Conservation (phyloP, 345 rosid genomes). For the Angophora floribunda region DNA sequence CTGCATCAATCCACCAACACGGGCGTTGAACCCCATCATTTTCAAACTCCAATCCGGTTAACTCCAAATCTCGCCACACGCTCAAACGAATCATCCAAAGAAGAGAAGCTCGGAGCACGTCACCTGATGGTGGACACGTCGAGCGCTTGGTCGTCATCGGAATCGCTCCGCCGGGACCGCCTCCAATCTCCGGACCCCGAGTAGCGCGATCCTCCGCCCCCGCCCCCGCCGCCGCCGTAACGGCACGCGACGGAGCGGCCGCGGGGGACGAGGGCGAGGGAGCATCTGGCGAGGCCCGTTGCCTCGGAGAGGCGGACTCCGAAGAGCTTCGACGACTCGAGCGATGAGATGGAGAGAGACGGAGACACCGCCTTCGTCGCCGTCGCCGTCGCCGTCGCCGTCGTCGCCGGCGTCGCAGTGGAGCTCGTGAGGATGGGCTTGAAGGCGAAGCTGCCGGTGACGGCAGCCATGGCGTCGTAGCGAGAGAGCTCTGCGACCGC, state of each 20-base stretch:
- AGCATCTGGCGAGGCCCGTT: not conserved
- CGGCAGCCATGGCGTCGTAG: slow-evolving; percentile 52
- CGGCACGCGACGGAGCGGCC: slow-evolving; percentile 28
- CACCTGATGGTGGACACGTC: slow-evolving; percentile 59
- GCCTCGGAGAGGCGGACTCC: slow-evolving; percentile 28
- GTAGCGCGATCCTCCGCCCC: slow-evolving; percentile 25
- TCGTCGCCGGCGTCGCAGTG: slow-evolving; percentile 3
- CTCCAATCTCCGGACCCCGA: slow-evolving; percentile 16
- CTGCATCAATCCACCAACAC: slow-evolving; percentile 15
- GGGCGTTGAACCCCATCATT: not conserved
- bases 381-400: slow-evolving; percentile 11
- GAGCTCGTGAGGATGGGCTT: slow-evolving; percentile 10
- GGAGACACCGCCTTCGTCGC: not conserved
- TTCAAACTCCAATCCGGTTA: not conserved
- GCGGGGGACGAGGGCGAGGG: slow-evolving; percentile 11
- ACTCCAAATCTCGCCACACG: not conserved
- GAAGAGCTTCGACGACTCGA: slow-evolving; percentile 38
- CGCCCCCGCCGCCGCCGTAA: slow-evolving; percentile 31
- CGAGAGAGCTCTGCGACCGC: not conserved
- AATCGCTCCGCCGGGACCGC: slow-evolving; percentile 29
- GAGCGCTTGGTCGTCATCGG: slow-evolving; percentile 55
- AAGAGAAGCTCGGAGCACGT: not conserved
- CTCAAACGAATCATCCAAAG: not conserved
- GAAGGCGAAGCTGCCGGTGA: slow-evolving; percentile 38
- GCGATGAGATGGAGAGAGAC: slow-evolving; percentile 2